These are phyloP conservation scores for Fusarium verticillioides DNA, from an alignment of 2,329 filamentous ascomycete genomes.

Conservation along the genomic window DNA sequence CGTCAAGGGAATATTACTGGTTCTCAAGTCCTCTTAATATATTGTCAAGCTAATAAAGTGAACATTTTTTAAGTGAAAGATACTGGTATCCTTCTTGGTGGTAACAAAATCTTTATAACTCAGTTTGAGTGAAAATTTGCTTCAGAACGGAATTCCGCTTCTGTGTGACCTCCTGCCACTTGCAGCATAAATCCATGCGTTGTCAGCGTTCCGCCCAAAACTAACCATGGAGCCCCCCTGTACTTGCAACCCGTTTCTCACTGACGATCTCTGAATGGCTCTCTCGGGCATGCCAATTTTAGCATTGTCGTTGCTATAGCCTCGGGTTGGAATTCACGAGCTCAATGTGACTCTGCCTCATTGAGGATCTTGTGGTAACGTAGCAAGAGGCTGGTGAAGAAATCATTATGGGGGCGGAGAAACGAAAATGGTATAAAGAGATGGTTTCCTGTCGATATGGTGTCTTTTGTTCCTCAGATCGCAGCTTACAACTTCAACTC, in stretches of 20 bases:
- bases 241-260: background rate
- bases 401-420: too few species aligned
- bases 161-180: background rate
- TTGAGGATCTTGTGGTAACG: background rate
- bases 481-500: background rate
- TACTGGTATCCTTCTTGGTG: too few species aligned
- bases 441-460: accelerated
- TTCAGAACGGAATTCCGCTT: background rate
- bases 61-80: too few species aligned
- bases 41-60: too few species aligned
- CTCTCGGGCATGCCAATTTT: background rate
- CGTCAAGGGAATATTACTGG: too few species aligned
- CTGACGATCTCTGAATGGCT: background rate
- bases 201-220: background rate
- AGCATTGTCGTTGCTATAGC: background rate
- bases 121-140: accelerated
- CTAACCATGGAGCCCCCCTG: background rate
- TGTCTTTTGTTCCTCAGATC: background rate
- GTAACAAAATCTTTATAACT: too few species aligned
- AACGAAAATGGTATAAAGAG: background rate
- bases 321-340: background rate
- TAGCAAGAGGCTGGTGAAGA: background rate
- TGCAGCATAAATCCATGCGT: background rate
- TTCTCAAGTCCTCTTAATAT: too few species aligned
- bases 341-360: background rate